These are phyloP conservation scores for Ulmus americana DNA, from an alignment of 331 rosid species.

Conservation along the genomic window DNA sequence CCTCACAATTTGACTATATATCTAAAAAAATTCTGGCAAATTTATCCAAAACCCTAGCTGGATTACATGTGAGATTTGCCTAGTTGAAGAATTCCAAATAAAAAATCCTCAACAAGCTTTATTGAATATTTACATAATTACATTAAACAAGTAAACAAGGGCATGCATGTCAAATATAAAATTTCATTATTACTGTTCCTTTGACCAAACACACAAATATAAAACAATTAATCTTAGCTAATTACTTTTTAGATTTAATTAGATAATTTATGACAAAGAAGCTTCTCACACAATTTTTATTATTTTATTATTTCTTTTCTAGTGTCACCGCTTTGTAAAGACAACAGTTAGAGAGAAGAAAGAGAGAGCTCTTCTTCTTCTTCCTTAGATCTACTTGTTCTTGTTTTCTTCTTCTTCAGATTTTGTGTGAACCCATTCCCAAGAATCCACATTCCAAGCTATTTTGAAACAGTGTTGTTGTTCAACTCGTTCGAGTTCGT, in stretches of 20 bases:
- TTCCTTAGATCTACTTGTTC: constrained; percentile 45
- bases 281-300: constrained; percentile 38
- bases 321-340: constrained; percentile 12
- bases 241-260: neutral
- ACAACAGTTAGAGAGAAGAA: constrained; percentile 9
- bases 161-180: constrained; percentile 22
- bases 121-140: neutral
- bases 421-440: constrained; percentile 16
- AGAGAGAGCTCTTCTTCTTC: constrained; percentile 7
- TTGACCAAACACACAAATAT: constrained; percentile 12
- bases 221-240: constrained; percentile 16
- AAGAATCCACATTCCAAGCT: constrained; percentile 11
- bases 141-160: constrained; percentile 14
- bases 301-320: neutral
- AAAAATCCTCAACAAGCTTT: neutral
- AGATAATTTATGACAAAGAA: constrained; percentile 23
- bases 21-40: neutral
- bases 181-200: constrained; percentile 10
- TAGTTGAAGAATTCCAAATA: neutral
- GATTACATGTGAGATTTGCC: constrained; percentile 5
- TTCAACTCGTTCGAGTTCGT: constrained; percentile 16
- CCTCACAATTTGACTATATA: neutral
- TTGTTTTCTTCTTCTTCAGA: constrained; percentile 17
- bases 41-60: constrained; percentile 7
- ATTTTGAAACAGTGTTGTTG: constrained; percentile 4